Evolutionary conservation across 306 rosid genomes (phyloP), one percentile per base, ranked within the genome.

Genomic region (Sechiopsis laciniata): DNA sequence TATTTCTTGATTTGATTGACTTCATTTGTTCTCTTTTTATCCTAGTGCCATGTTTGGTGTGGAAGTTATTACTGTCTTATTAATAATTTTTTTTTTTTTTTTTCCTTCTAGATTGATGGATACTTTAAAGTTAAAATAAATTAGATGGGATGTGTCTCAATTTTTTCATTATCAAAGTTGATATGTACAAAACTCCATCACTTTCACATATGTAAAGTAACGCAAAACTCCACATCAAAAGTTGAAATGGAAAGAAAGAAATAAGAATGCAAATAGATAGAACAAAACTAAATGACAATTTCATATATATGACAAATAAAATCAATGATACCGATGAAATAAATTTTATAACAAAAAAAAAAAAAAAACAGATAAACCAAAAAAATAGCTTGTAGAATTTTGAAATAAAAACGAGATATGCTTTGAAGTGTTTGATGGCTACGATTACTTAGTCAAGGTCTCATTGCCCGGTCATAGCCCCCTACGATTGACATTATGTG

Each of bases 1-100:
- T 24, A n/a, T n/a, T 26, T 58, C 26, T 60, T 68, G 74, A 78
- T 75, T 15, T 14, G 48, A 55, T 55, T 59, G 12, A 53, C 42
- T 75, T 32, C 77, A 72, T 37, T 37, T 37, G 45, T 37, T 37
- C 45, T 37, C 45, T 6, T 37, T 37, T 37, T 5, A 26, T 51
- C 29, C 1, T 71, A 24, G 48, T 53, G 26, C 17, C 50, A 9
- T 26, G 61, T 53, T 24, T 71, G 74, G 61, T 16, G 37, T 15
- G 15, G 0, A 71, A 71, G 3, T 35, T 26, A 6, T 52, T 70
- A 70, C 60, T 42, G 24, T 42, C 0, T 32, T 37, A 37, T 37
- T 37, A 37, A 37, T 37, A 5, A 5, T 5, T 37, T 5, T n/a
- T n/a, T n/a, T n/a, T n/a, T n/a, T n/a, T n/a, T n/a, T n/a, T 35